Evolutionary conservation across 257 asterid genomes (phyloP).

Genomic region (Jacaranda mimosifolia): DNA sequence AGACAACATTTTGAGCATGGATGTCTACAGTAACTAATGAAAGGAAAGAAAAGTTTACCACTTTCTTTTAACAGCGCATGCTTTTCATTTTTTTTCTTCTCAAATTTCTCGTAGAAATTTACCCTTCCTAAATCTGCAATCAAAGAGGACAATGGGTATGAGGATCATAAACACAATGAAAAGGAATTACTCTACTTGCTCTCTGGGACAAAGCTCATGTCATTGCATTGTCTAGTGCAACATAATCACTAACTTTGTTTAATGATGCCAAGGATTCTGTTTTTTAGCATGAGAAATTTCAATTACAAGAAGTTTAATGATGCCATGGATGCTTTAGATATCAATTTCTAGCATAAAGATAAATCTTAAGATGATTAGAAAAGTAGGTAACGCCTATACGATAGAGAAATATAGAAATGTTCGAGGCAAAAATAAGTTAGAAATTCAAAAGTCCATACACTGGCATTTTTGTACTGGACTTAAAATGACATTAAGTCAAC

Average conservation of each 20-base stretch:
- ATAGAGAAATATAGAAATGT: not conserved
- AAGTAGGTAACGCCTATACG: too few relatives aligned
- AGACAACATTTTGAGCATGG: not conserved
- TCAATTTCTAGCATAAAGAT: too few relatives aligned
- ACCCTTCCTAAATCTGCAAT: slow-evolving; percentile 82
- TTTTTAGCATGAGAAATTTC: not conserved
- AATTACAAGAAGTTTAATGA: too few relatives aligned
- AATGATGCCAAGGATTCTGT: slow-evolving; percentile 26
- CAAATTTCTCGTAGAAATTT: slow-evolving; percentile 80
- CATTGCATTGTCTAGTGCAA: slow-evolving; percentile 13
- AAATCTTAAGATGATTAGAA: too few relatives aligned
- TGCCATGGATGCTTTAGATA: not conserved
- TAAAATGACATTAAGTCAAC: not conserved
- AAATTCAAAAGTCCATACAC: slow-evolving; percentile 7
- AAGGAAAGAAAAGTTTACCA: slow-evolving; percentile 56
- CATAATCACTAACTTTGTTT: slow-evolving; percentile 21
- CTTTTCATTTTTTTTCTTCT: slow-evolving; percentile 90
- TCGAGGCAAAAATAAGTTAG: not conserved
- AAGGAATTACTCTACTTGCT: slow-evolving; percentile 3
- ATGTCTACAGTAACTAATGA: slow-evolving; percentile 5
- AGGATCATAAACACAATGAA: slow-evolving; percentile 20
- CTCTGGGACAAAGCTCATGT: slow-evolving; percentile 9
- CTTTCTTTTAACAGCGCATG: slow-evolving; percentile 78
- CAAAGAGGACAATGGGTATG: slow-evolving; percentile 37
- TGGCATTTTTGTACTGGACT: not conserved